Conservation (phyloP, 352 stramenopile species). For the Globisporangium orthogonon region DNA sequence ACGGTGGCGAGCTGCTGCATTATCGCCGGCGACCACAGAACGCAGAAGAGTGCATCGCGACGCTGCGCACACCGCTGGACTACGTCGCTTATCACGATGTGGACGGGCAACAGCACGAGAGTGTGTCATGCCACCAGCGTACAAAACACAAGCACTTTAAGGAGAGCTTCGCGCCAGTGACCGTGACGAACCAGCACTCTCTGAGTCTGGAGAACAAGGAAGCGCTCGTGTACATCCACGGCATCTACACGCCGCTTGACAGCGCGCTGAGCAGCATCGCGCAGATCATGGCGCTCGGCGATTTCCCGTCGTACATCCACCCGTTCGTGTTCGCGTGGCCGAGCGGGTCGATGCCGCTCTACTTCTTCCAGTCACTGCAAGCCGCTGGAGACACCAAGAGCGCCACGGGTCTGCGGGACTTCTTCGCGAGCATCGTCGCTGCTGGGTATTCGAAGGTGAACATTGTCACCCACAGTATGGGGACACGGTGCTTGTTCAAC, state of each 20-base stretch:
- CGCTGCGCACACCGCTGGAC: slow-evolving; percentile 17
- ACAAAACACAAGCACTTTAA: slow-evolving; percentile 12
- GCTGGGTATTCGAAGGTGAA: slow-evolving; percentile 20
- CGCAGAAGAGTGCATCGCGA: slow-evolving; percentile 14
- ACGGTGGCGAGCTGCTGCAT: slow-evolving; percentile 4
- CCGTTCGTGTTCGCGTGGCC: slow-evolving; percentile 21
- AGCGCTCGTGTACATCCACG: slow-evolving; percentile 20
- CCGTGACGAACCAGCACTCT: not conserved
- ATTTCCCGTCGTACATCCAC: slow-evolving; percentile 15
- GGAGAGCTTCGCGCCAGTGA: slow-evolving; percentile 11
- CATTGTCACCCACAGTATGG: slow-evolving; percentile 20
- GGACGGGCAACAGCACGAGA: slow-evolving; percentile 5
- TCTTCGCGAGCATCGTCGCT: slow-evolving; percentile 16
- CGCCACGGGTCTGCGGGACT: slow-evolving; percentile 11
- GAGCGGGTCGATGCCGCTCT: slow-evolving; percentile 15
- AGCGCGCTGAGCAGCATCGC: slow-evolving; percentile 14
- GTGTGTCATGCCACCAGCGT: not conserved
- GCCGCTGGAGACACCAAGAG: slow-evolving; percentile 10
- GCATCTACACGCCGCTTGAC: slow-evolving; percentile 16
- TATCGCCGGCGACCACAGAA: slow-evolving; percentile 9
- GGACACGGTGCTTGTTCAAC: slow-evolving; percentile 15
- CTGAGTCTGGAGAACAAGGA: slow-evolving; percentile 4
- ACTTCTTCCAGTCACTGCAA: slow-evolving; percentile 13
- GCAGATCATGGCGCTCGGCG: slow-evolving; percentile 18
- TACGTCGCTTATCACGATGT: slow-evolving; percentile 19